Base-by-base conservation (phyloP, 495 filamentous ascomycete genomes). In the Apodospora peruviana region DNA sequence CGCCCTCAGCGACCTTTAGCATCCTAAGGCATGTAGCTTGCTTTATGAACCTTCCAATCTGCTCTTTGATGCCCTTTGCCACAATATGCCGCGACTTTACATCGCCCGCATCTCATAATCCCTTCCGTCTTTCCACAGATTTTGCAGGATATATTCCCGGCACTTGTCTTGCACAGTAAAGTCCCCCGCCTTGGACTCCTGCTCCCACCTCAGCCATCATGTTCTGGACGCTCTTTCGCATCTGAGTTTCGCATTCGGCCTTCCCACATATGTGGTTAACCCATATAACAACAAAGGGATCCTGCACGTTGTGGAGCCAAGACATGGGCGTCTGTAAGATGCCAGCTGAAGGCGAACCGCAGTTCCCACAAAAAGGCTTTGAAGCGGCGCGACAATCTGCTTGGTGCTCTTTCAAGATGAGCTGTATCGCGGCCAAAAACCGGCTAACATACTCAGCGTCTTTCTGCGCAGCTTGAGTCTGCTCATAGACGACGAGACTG, bases 71-170 rank as follows among this genome's bases (percentile, higher is more conserved):
- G 37, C 37, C 16, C 18, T 40, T 40, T 40, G 12, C 37, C 37
- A 19, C 37, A 40, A 19, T 40, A 40, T 40, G 8, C 37, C 37
- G 37, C 37, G 18, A 40, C 37, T 40, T 19, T 40, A 40, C 37
- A 40, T 40, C 37, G 37, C 37, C 17, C 37, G 18, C 37, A 40
- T 40, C 37, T 40, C 37, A 40, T n/a, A 40, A 40, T 40, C 37
- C 27, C 27, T 32, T 32, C 27, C 27, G n/a, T n/a, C n/a, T n/a
- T n/a, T n/a, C n/a, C n/a, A n/a, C n/a, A n/a, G n/a, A n/a, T n/a
- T n/a, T n/a, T n/a, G n/a, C n/a, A n/a, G n/a, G n/a, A n/a, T n/a
- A n/a, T n/a, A n/a, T n/a, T n/a, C n/a, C n/a, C n/a, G n/a, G n/a
- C n/a, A n/a, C n/a, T n/a, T n/a, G n/a, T n/a, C n/a, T n/a, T n/a